Evolutionary conservation across 2,329 filamentous ascomycete genomes (phyloP).

Genomic region (Fusarium fujikuroi): DNA sequence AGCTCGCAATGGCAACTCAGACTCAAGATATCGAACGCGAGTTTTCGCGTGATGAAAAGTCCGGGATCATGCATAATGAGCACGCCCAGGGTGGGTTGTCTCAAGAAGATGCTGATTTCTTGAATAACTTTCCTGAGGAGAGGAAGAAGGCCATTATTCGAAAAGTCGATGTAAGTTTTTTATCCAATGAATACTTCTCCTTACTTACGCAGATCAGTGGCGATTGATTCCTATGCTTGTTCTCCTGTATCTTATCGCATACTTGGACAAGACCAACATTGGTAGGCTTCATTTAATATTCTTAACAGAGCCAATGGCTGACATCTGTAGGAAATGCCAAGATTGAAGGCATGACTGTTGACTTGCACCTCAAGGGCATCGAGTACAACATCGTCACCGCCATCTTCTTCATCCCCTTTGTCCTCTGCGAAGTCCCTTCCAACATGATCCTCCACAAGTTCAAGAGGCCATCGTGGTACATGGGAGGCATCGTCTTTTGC

Average conservation of each 20-base stretch:
- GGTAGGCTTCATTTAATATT: not conserved
- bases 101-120: conserved; percentile 1
- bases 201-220: not conserved
- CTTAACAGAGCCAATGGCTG: fast-evolving
- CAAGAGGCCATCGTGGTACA: conserved; percentile 10
- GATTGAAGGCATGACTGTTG: conserved; percentile 42
- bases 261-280: conserved; percentile 20
- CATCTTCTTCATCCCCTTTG: conserved; percentile 42
- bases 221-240: conserved; percentile 16
- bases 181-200: fast-evolving
- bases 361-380: conserved; percentile 44
- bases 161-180: conserved; percentile 15
- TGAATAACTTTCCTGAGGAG: conserved; percentile 1
- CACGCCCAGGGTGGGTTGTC: not conserved
- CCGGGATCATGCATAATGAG: conserved; percentile 39
- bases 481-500: conserved; percentile 14
- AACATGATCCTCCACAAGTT: conserved; percentile 23
- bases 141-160: not conserved
- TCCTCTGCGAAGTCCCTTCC: conserved; percentile 18
- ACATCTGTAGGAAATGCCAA: conserved; percentile 39
- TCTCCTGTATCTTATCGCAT: conserved; percentile 14
- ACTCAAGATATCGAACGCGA: conserved; percentile 41
- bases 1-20: conserved; percentile 20
- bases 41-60: conserved; percentile 38
- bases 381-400: conserved; percentile 68